These are phyloP conservation scores for Psilocybe azurescens DNA, from an alignment of 768 basidiomycete species.

Conservation along the genomic window DNA sequence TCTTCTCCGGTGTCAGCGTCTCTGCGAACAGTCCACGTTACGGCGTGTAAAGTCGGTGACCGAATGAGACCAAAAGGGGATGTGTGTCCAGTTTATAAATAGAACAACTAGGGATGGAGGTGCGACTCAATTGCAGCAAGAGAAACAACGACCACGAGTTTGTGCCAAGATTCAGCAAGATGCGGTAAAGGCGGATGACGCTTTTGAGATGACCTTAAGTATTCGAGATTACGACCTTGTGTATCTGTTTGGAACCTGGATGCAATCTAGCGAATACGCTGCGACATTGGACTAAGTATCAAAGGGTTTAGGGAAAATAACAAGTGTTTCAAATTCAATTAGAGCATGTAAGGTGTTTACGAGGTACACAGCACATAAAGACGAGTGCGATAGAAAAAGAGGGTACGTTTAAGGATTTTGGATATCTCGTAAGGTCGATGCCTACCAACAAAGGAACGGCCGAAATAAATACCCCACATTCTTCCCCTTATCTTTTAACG, in stretches of 20 bases:
- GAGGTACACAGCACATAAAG: no score
- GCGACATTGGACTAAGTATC: no score
- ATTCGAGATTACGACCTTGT: no score
- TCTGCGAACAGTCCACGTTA: not conserved
- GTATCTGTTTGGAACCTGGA: no score
- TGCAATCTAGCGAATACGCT: no score
- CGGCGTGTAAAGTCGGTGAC: no score
- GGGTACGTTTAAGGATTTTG: constrained; percentile 36
- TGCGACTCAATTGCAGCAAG: not conserved
- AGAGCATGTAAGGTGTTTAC: no score
- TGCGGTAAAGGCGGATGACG: not conserved
- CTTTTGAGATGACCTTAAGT: not conserved
- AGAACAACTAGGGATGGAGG: not conserved
- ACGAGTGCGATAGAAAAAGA: no score
- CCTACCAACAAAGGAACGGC: constrained; percentile 44
- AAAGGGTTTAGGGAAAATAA: no score
- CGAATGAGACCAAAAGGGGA: not conserved
- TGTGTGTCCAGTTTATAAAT: not conserved
- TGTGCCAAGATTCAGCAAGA: not conserved
- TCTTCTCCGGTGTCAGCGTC: no score
- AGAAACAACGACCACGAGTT: not conserved
- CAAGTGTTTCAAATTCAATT: no score
- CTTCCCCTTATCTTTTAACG: constrained; percentile 49
- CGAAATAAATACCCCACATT: constrained; percentile 63
- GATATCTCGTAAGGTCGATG: constrained; percentile 69